Percentiles rank a stretch among this genome's conserved stretches.
These are phyloP conservation scores for Colletotrichum nymphaeae DNA, from an alignment of 2,329 filamentous ascomycete species.

Conservation along the genomic window DNA sequence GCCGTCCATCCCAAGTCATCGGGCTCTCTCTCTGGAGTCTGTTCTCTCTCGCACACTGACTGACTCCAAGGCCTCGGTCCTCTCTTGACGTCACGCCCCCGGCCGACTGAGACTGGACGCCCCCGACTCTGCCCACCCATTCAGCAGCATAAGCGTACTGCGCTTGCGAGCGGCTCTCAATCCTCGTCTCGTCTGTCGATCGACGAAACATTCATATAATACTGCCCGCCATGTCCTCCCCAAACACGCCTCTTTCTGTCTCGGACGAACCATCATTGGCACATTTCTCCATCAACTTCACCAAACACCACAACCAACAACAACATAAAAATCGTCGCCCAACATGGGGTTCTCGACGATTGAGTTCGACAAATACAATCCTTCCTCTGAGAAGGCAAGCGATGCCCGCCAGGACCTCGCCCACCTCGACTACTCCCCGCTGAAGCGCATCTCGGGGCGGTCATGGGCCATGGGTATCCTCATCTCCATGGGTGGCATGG, in stretches of 20 bases:
- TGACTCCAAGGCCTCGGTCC: conserved; percentile 18
- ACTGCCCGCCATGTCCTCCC: conserved; percentile 10
- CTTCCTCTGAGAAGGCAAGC: conserved; percentile 50
- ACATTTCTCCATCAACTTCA: neutral
- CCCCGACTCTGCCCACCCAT: neutral
- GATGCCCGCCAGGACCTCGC: conserved; percentile 48
- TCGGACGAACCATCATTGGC: conserved; percentile 31
- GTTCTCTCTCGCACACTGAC: neutral
- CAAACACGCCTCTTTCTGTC: neutral
- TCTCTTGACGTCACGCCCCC: conserved; percentile 34
- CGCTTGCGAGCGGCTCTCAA: neutral
- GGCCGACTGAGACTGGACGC: conserved; percentile 10
- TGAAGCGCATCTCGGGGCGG: conserved; percentile 51
- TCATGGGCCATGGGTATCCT: conserved; percentile 52
- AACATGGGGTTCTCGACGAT: conserved; percentile 45
- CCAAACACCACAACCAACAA: conserved; percentile 59
- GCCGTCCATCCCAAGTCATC: conserved; percentile 32
- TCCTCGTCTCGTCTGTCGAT: conserved; percentile 17
- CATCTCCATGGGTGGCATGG: conserved; percentile 58
- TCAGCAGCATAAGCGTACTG: neutral
- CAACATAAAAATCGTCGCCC: conserved; percentile 11
- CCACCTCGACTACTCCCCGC: conserved; percentile 57
- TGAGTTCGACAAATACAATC: conserved; percentile 56
- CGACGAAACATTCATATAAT: conserved; percentile 32
- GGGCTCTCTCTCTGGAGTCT: neutral